Conservation (phyloP, 495 filamentous ascomycete genomes). For the Penicillium salamii region DNA sequence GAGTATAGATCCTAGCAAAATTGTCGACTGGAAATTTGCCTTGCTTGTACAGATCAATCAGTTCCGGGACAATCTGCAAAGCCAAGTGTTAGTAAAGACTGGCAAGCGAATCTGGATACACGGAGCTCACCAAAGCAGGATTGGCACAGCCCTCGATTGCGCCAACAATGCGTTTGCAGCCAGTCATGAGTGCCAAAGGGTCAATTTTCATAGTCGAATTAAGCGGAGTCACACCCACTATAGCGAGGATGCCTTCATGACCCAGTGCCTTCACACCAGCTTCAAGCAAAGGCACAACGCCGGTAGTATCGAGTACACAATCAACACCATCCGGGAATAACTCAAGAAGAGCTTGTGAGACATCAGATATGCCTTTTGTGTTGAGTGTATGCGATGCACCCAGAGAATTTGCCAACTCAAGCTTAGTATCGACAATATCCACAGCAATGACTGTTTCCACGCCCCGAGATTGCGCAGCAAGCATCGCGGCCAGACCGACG, state of each 20-base stretch:
- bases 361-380: conserved; percentile 19
- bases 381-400: conserved; percentile 44
- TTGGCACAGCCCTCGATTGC: conserved; percentile 27
- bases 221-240: conserved; percentile 40
- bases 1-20: conserved; percentile 32
- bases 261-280: conserved; percentile 31
- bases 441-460: conserved; percentile 38
- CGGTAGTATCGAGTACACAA: conserved; percentile 43
- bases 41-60: conserved; percentile 38
- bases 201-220: conserved; percentile 29
- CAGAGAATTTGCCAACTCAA: conserved; percentile 37
- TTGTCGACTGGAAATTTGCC: conserved; percentile 42
- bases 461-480: conserved; percentile 26
- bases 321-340: conserved; percentile 32
- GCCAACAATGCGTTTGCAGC: conserved; percentile 28
- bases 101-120: neutral
- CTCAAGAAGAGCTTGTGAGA: conserved; percentile 23
- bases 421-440: conserved; percentile 38
- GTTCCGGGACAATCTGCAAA: conserved; percentile 24
- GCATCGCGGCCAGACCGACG: conserved; percentile 41
- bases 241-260: conserved; percentile 35
- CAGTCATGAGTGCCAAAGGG: conserved; percentile 24
- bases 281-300: conserved; percentile 30
- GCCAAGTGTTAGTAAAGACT: too few species aligned
- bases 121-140: conserved; percentile 23